Conservation (phyloP, 805 yeast species). For the Kodamaea neixiangensis region DNA sequence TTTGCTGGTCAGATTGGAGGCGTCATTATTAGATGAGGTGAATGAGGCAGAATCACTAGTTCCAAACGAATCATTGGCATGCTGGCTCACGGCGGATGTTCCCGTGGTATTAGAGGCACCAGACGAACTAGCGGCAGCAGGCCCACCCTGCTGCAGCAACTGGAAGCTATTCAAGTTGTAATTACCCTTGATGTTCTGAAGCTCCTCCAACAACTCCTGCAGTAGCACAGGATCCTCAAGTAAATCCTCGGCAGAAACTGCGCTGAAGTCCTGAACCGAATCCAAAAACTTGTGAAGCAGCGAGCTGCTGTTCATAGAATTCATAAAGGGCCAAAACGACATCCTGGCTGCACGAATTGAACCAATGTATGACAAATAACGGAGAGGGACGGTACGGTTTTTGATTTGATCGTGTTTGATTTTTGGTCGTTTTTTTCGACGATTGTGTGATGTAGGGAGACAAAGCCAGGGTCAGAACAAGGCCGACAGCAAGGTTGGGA, state of each 20-base stretch:
- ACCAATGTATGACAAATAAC: neutral
- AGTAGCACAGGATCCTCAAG: constrained; percentile 33
- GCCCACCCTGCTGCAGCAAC: constrained; percentile 27
- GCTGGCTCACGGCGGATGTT: constrained; percentile 10
- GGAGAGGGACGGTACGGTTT: neutral
- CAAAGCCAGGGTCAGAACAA: neutral
- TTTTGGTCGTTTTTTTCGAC: neutral
- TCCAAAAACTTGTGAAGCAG: constrained; percentile 44
- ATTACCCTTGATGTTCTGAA: constrained; percentile 37
- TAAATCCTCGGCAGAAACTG: constrained; percentile 35
- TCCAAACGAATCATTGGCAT: neutral
- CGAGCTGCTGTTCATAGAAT: constrained; percentile 36
- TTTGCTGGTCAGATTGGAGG: constrained; percentile 23
- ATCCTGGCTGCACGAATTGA: constrained; percentile 18
- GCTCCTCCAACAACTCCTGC: constrained; percentile 41
- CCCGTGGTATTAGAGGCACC: constrained; percentile 10
- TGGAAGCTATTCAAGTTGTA: constrained; percentile 29
- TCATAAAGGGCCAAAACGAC: constrained; percentile 51
- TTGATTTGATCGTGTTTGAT: constrained; percentile 1
- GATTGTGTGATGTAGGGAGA: neutral
- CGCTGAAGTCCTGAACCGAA: constrained; percentile 31
- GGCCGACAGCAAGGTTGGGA: neutral
- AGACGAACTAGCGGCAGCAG: constrained; percentile 14
- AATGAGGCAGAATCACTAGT: constrained; percentile 33
- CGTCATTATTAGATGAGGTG: constrained; percentile 36